Base-by-base conservation (phyloP, 257 asterid species). In the Salvia rosmarinus region DNA sequence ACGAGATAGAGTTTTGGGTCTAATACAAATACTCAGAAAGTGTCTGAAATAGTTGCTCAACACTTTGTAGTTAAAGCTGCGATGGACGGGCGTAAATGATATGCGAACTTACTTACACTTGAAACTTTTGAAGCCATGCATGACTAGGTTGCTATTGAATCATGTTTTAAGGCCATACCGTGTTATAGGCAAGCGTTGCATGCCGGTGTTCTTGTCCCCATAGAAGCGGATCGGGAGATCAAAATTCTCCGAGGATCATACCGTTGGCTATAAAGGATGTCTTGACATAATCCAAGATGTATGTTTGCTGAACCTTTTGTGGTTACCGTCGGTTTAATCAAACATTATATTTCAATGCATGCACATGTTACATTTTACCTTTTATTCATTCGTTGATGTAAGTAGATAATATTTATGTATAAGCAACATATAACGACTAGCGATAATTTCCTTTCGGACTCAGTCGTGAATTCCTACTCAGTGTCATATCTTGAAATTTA, bases 31-130 rank as follows among this genome's bases (percentile, higher is more conserved):
- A 91, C 98, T 42, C 93, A 69, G 60, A 98, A 91, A 67, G 98
- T 94, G 73, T 94, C 89, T 75, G 96, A 94, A 68, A 88, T 94
- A 60, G 92, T 98, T 71, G 98, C 86, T 72, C 88, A 95, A 73
- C 98, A 98, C 16, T n/a, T n/a, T n/a, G 98, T 94, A 11, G 89
- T 94, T 61, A 88, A 88, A n/a, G 87, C 97, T 70, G 97, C 97
- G 67, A 89, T 90, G 98, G 98, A 88, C 59, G n/a, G 96, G 98
- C 39, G 80, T 90, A 59, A 90, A 90, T 77, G 97, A 97, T 90
- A 2, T 58, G 25, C 37, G n/a, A n/a, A n/a, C n/a, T n/a, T n/a
- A n/a, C n/a, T n/a, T n/a, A n/a, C n/a, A n/a, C n/a, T n/a, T n/a
- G n/a, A n/a, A n/a, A n/a, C n/a, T n/a, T n/a, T n/a, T n/a, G n/a